phyloP scores from a whole-genome alignment of 2,329 filamentous ascomycete genomes.

The Canariomyces notabilis region DNA sequence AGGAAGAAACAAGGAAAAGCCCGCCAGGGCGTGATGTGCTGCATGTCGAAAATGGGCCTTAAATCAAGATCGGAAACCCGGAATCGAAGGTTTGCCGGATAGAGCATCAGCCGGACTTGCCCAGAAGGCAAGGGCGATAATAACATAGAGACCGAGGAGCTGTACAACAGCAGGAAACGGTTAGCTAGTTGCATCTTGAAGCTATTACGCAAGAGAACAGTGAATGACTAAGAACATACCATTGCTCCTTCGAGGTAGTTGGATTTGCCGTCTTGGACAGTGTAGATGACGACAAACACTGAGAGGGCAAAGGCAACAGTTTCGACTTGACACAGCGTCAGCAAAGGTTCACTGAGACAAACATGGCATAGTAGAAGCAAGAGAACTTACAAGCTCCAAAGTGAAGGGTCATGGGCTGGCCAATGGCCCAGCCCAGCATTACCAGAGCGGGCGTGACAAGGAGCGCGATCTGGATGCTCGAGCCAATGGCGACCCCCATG shows the following conservation, averaged over 20 bases:
- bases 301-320: constrained; percentile 73
- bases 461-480: constrained; percentile 76
- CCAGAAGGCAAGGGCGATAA: constrained; percentile 58
- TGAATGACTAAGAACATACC: constrained; percentile 35
- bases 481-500: constrained; percentile 77
- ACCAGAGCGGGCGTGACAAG: constrained; percentile 77
- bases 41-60: not conserved
- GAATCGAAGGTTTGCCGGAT: not conserved
- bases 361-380: not conserved
- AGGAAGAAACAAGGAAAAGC: too few species aligned
- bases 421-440: constrained; percentile 71
- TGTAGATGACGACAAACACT: constrained; percentile 70
- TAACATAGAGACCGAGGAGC: constrained; percentile 50
- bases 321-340: constrained; percentile 47
- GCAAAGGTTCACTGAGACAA: not conserved
- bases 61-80: not conserved
- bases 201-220: not conserved
- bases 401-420: constrained; percentile 67
- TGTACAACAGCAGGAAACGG: constrained; percentile 11
- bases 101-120: constrained; percentile 34
- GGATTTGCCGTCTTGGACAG: constrained; percentile 74
- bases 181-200: not conserved
- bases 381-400: constrained; percentile 60
- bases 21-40: not conserved
- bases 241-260: constrained; percentile 82